Conservation (phyloP, 2,329 filamentous ascomycete species). For the Aspergillus costaricaensis region DNA sequence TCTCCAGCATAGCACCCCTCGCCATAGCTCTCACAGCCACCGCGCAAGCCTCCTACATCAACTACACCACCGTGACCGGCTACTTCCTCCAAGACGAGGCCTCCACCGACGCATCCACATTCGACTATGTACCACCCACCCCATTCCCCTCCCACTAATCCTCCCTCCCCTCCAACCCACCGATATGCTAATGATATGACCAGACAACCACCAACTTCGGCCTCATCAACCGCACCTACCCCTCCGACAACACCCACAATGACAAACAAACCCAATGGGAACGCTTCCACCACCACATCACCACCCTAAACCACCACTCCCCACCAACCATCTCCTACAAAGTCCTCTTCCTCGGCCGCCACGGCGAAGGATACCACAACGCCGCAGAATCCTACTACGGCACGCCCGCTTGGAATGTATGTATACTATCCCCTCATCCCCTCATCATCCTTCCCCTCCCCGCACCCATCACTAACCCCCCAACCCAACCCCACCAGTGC, state of each 20-base stretch:
- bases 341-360: slow-evolving; percentile 60
- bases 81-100: slow-evolving; percentile 54
- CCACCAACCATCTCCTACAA: slow-evolving; percentile 52
- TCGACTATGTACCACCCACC: slow-evolving; percentile 47
- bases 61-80: slow-evolving; percentile 47
- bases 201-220: slow-evolving; percentile 50
- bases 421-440: slow-evolving; percentile 16
- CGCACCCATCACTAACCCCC: background rate
- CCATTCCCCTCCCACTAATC: background rate
- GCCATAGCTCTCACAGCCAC: slow-evolving; percentile 73
- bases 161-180: no score
- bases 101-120: slow-evolving; percentile 46
- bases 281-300: slow-evolving; percentile 54
- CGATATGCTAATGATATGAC: background rate
- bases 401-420: slow-evolving; percentile 61
- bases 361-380: slow-evolving; percentile 64
- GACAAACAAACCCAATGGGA: slow-evolving; percentile 55
- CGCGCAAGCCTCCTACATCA: slow-evolving; percentile 51
- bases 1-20: slow-evolving; percentile 74
- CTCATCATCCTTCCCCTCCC: no score
- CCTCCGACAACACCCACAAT: slow-evolving; percentile 35
- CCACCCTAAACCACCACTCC: slow-evolving; percentile 47
- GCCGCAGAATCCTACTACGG: slow-evolving; percentile 60
- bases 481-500: slow-evolving; percentile 42
- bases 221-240: slow-evolving; percentile 51